These are phyloP conservation scores for Reticulascus tulasneorum DNA, from an alignment of 2,329 filamentous ascomycete species.

Conservation along the genomic window DNA sequence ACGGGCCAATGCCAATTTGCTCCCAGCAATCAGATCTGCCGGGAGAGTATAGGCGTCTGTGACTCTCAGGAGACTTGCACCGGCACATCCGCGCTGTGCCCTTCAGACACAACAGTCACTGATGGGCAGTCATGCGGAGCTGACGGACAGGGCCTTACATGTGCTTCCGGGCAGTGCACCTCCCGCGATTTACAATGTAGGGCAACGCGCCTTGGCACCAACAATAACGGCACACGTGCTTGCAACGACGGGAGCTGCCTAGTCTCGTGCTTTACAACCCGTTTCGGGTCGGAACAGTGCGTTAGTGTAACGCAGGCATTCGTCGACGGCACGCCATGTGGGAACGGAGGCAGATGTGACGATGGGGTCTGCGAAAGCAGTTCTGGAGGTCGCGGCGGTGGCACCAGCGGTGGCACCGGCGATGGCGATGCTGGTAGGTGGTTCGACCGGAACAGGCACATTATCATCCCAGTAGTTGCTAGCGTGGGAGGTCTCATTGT, in stretches of 20 bases:
- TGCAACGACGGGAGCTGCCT: constrained; percentile 67
- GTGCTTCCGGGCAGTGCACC: constrained; percentile 82
- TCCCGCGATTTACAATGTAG: constrained; percentile 78
- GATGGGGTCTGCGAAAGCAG: constrained; percentile 66
- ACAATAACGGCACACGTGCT: constrained; percentile 69
- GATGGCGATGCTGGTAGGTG: constrained; percentile 52
- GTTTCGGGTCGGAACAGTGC: constrained; percentile 59
- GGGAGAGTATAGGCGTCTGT: constrained; percentile 66
- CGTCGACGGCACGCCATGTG: constrained; percentile 76
- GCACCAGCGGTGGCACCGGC: constrained; percentile 61
- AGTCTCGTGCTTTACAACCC: constrained; percentile 65
- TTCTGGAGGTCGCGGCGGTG: neutral
- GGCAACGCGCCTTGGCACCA: constrained; percentile 69
- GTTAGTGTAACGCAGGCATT: constrained; percentile 77
- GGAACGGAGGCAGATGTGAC: constrained; percentile 65
- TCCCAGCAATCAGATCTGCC: constrained; percentile 64
- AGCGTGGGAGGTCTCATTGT: constrained; percentile 68
- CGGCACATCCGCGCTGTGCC: constrained; percentile 65
- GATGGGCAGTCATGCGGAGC: constrained; percentile 66
- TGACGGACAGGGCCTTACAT: constrained; percentile 56
- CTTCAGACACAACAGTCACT: constrained; percentile 57
- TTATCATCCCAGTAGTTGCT: constrained; percentile 71
- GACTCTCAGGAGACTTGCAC: constrained; percentile 75
- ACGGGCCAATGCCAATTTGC: constrained; percentile 57
- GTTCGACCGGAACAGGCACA: constrained; percentile 64